Base-by-base conservation (phyloP, 495 filamentous ascomycete genomes). In the Xylaria nigripes region DNA sequence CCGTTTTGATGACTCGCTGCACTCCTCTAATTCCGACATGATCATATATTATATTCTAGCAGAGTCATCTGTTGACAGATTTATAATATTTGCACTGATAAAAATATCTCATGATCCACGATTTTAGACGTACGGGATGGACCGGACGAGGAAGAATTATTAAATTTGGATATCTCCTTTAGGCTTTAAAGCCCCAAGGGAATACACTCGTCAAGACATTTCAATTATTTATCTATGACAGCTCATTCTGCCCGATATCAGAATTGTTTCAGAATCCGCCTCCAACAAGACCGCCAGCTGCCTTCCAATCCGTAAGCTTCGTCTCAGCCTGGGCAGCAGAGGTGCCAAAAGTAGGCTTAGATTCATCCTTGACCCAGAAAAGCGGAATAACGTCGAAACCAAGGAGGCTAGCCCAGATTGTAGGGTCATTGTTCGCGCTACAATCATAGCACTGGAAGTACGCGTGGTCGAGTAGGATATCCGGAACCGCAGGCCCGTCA, bases 231-330 rank as follows among this genome's bases (percentile, higher is more conserved):
- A 54, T 55, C 34, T 75, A 73, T 25, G 69, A 71, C 38, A 69
- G 45, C 12, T 54, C 48, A 63, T 72, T 73, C 61, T 73, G 72
- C 59, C 73, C 72, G 36, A 75, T 73, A 46, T 75, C 72, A 42
- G 65, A 73, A 48, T 75, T 70, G 48, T 75, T 75, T 70, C 70
- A 75, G 50, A 70, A 73, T 1, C 72, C 72, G 1, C 69, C 72
- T 0, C 72, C 72, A 2, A 62, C 70, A 21, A 75, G 51, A 2
- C 61, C 51, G 6, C 58, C 56, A 25, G 54, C 38, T 21, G 46
- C 36, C 24, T 61, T 60, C 72, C 72, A 75, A n/a, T 48, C 29
- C 0, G 57, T 22, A 29, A 75, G 71, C 45, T 50, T 61, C 0
- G 56, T 52, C 50, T 45, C 36, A n/a, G 70, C 72, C 49, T 72